A percentile compares a stretch with the other conserved stretches of the same genome.
Evolutionary conservation across 768 basidiomycete species (phyloP).

Genomic region (Boletus sp.): DNA sequence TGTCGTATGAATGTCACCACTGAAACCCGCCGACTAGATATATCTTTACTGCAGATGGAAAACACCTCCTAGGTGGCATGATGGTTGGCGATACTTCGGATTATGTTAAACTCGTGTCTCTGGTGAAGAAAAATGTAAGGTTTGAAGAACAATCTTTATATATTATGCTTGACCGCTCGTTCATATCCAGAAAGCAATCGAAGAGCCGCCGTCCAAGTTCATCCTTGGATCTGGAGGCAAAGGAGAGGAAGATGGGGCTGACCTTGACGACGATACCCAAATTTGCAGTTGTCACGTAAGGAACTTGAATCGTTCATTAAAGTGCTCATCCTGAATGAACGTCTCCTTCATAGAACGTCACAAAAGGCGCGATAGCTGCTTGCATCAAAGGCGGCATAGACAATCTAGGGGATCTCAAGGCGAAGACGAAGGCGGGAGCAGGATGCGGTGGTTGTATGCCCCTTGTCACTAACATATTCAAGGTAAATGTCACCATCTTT

Average conservation of each 20-base stretch:
- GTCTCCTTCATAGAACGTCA: slow-evolving; percentile 47
- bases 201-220: slow-evolving; percentile 62
- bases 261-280: slow-evolving; percentile 70
- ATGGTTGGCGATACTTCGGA: slow-evolving; percentile 75
- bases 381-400: slow-evolving; percentile 52
- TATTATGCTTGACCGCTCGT: background rate
- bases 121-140: slow-evolving; percentile 63
- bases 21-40: slow-evolving; percentile 37
- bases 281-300: slow-evolving; percentile 67
- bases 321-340: no score
- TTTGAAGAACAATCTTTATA: background rate
- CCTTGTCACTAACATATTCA: slow-evolving; percentile 43
- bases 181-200: slow-evolving; percentile 53
- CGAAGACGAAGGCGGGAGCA: slow-evolving; percentile 66
- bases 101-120: slow-evolving; percentile 65
- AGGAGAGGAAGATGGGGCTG: slow-evolving; percentile 57
- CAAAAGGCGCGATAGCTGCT: slow-evolving; percentile 53
- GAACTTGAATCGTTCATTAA: no score
- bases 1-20: background rate
- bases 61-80: slow-evolving; percentile 72
- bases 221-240: slow-evolving; percentile 55
- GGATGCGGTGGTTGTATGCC: slow-evolving; percentile 78
- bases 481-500: slow-evolving; percentile 15
- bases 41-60: slow-evolving; percentile 69
- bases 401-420: slow-evolving; percentile 54